Conservation (phyloP, 768 basidiomycete genomes). For the Tricholomella constricta region DNA sequence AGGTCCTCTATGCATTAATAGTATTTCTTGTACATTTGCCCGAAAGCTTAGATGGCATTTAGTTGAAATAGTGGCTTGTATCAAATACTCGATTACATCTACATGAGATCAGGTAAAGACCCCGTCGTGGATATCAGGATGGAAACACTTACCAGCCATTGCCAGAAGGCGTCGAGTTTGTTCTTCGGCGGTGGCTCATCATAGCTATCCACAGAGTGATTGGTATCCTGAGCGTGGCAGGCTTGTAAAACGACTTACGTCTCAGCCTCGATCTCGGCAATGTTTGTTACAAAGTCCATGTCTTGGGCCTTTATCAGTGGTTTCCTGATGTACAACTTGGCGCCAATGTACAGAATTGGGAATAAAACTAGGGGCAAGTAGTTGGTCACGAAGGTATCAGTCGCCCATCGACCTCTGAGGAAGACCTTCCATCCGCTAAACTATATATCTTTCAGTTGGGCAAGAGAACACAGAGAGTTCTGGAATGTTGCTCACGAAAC, state of each 20-base stretch:
- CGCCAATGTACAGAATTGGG: conserved; percentile 70
- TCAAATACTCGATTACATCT: background rate
- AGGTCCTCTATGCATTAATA: no score
- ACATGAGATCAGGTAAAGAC: background rate
- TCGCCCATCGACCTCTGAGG: conserved; percentile 45
- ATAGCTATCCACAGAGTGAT: conserved; percentile 34
- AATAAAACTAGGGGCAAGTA: conserved; percentile 75
- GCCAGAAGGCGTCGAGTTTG: conserved; percentile 71
- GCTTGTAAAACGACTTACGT: conserved; percentile 35
- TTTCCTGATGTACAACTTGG: conserved; percentile 55
- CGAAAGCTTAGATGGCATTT: no score
- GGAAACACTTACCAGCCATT: conserved; percentile 66
- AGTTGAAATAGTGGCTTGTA: no score
- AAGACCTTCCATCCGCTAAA: conserved; percentile 47
- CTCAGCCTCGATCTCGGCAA: conserved; percentile 71
- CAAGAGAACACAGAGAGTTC: background rate
- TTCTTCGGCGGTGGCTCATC: conserved; percentile 76
- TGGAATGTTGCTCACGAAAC: conserved; percentile 50
- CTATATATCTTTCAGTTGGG: conserved; percentile 23
- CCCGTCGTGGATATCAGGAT: background rate
- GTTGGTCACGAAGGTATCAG: conserved; percentile 77
- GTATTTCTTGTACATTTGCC: no score
- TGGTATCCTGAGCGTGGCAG: background rate
- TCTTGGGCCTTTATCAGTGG: conserved; percentile 52
- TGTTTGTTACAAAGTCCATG: conserved; percentile 83